Percentiles rank a stretch among this genome's conserved stretches.
Conservation (phyloP, 1,139 yeast species). For the Candida mesenterica region DNA sequence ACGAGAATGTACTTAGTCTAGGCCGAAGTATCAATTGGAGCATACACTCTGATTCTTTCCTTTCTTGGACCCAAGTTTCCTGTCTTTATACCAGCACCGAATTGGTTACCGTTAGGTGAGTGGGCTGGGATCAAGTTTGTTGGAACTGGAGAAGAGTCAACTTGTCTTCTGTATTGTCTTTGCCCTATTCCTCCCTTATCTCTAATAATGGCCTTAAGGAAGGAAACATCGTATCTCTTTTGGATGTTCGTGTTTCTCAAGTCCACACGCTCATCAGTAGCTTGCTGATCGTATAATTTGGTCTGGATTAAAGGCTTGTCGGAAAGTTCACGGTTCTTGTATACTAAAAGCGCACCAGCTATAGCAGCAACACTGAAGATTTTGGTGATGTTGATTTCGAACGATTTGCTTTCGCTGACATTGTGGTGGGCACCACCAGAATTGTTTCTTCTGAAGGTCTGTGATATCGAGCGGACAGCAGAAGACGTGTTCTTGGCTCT, state of each 20-base stretch:
- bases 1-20: too few relatives aligned
- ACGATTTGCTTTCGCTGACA: slow-evolving; percentile 28
- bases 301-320: slow-evolving; percentile 42
- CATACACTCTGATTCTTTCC: slow-evolving; percentile 41
- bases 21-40: slow-evolving; percentile 33
- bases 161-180: slow-evolving; percentile 38
- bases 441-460: slow-evolving; percentile 31
- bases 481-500: slow-evolving; percentile 17
- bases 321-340: slow-evolving; percentile 35
- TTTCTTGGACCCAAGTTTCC: slow-evolving; percentile 48
- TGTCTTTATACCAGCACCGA: slow-evolving; percentile 48
- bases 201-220: slow-evolving; percentile 42
- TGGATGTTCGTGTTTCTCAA: slow-evolving; percentile 40
- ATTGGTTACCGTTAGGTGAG: slow-evolving; percentile 41
- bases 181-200: slow-evolving; percentile 51
- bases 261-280: slow-evolving; percentile 29
- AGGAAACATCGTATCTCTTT: slow-evolving; percentile 42
- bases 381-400: slow-evolving; percentile 41
- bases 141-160: slow-evolving; percentile 30
- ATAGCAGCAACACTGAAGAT: slow-evolving; percentile 44
- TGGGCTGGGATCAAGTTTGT: slow-evolving; percentile 43
- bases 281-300: slow-evolving; percentile 38
- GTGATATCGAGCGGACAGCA: slow-evolving; percentile 16
- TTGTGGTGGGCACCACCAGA: slow-evolving; percentile 32
- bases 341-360: slow-evolving; percentile 40